Evolutionary conservation across 345 rosid species (phyloP).

Genomic region (Limnanthes douglasii): DNA sequence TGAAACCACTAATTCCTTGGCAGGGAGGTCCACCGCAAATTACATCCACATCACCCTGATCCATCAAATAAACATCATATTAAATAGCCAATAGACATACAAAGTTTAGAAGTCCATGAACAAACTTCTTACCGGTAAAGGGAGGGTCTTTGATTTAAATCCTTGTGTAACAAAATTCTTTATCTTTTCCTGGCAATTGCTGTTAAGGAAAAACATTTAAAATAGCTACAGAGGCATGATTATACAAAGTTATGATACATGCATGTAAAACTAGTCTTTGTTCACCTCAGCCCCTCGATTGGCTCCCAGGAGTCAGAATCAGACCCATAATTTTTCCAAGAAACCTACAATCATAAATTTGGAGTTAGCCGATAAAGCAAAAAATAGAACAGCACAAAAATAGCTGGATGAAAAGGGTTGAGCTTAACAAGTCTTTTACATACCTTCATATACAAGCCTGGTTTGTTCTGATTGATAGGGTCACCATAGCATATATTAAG

Average conservation of each 20-base stretch:
- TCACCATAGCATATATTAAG: conserved; percentile 37
- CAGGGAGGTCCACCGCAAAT: conserved; percentile 87
- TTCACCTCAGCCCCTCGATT: conserved; percentile 36
- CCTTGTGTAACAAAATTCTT: conserved; percentile 37
- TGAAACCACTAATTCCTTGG: conserved; percentile 76
- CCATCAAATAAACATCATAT: background rate
- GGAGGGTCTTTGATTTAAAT: conserved; percentile 27
- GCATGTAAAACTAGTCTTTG: background rate
- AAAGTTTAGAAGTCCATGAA: background rate
- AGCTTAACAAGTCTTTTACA: background rate
- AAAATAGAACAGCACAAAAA: background rate
- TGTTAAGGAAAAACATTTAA: conserved; percentile 8
- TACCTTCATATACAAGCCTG: conserved; percentile 44
- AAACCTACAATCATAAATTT: conserved; percentile 25
- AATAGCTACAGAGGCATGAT: background rate
- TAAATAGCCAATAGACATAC: background rate
- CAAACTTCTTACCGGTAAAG: conserved; percentile 37
- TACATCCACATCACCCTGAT: conserved; percentile 55
- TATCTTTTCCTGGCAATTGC: conserved; percentile 27
- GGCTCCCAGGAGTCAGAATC: conserved; percentile 62
- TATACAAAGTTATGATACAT: background rate
- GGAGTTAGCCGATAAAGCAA: background rate
- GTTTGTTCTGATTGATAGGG: conserved; percentile 17
- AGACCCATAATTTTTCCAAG: conserved; percentile 46
- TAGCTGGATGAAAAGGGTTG: background rate